A percentile compares a stretch with the other conserved stretches of the same genome.
Evolutionary conservation across 352 stramenopile species (phyloP).

Genomic region (Plasmopara viticola): DNA sequence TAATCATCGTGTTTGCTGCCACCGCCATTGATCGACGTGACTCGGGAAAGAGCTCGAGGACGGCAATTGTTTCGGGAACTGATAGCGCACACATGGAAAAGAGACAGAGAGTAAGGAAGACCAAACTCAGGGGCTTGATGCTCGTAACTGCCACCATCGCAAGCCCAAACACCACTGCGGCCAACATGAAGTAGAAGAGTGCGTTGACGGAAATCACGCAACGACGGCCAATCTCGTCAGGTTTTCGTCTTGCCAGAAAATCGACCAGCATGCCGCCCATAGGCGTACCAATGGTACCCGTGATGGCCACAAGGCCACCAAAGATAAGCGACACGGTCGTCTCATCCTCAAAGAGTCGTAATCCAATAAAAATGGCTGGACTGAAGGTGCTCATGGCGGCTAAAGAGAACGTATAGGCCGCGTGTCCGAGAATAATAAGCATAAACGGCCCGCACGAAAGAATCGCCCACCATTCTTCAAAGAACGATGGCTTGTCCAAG

Average conservation of each 20-base stretch:
- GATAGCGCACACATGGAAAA: constrained; percentile 74
- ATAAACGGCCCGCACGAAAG: constrained; percentile 70
- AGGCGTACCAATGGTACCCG: constrained; percentile 83
- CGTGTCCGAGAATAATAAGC: constrained; percentile 75
- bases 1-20: constrained; percentile 86
- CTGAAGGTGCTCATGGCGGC: constrained; percentile 84
- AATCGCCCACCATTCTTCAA: constrained; percentile 57
- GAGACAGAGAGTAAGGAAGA: constrained; percentile 61
- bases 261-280: constrained; percentile 81
- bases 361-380: constrained; percentile 82
- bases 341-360: constrained; percentile 85
- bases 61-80: constrained; percentile 74
- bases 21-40: constrained; percentile 86
- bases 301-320: constrained; percentile 71
- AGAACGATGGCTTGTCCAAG: constrained; percentile 33
- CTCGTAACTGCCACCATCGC: constrained; percentile 54
- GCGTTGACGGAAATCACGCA: constrained; percentile 52
- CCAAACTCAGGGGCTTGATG: constrained; percentile 52
- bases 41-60: constrained; percentile 87
- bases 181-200: constrained; percentile 64
- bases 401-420: constrained; percentile 84
- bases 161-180: constrained; percentile 44
- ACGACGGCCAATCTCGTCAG: constrained; percentile 28
- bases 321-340: constrained; percentile 84
- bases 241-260: constrained; percentile 30